These are phyloP conservation scores for Tetradesmus obliquus DNA, from an alignment of 139 green algal genomes.

Conservation along the genomic window DNA sequence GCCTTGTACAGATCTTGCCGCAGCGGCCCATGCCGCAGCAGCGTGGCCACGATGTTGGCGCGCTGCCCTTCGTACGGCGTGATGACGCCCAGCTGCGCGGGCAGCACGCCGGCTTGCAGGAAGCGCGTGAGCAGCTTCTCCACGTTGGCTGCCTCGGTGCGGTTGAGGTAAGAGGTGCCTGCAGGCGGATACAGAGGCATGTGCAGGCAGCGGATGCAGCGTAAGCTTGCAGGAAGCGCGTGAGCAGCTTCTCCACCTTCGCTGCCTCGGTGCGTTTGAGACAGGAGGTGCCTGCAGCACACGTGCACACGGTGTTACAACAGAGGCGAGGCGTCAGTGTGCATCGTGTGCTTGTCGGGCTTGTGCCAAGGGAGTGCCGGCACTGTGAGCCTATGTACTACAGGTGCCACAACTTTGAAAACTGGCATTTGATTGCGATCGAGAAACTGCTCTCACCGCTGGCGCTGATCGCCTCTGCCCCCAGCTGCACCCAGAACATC, in stretches of 20 bases:
- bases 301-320: too few relatives aligned
- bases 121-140: slow-evolving; percentile 95
- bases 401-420: not conserved
- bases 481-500: slow-evolving; percentile 97
- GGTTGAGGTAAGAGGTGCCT: slow-evolving; percentile 98
- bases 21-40: slow-evolving; percentile 81
- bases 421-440: too few relatives aligned
- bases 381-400: not conserved
- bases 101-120: slow-evolving; percentile 78
- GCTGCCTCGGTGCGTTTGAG: slow-evolving; percentile 94
- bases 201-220: not conserved
- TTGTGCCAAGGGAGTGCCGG: not conserved
- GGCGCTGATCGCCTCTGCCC: slow-evolving; percentile 74
- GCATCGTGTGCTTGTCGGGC: not conserved
- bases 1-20: slow-evolving; percentile 90
- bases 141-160: slow-evolving; percentile 91
- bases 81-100: slow-evolving; percentile 95
- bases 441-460: slow-evolving; percentile 45
- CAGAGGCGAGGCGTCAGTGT: not conserved
- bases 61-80: slow-evolving; percentile 99
- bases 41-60: slow-evolving; percentile 87
- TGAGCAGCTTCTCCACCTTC: slow-evolving; percentile 92
- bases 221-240: slow-evolving; percentile 74
- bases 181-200: not conserved
- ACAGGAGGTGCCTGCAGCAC: slow-evolving; percentile 87